Evolutionary conservation across 192 early-diverging fungal species (phyloP), one percentile per base, ranked within the genome.

Genomic region (Backusella psychrophila): DNA sequence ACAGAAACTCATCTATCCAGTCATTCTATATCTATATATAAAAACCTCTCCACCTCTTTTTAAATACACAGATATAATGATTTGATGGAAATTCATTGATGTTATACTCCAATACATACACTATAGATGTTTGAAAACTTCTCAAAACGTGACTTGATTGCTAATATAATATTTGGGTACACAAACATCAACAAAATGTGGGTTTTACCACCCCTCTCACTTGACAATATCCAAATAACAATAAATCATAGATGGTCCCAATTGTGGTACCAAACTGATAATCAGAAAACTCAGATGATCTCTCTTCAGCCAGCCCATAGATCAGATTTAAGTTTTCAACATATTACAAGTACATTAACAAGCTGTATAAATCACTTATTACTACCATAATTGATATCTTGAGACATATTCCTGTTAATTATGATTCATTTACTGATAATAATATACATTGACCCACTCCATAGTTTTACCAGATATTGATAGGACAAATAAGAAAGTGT

Each of bases 101-200:
- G 4, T 4, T 3, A 17, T 17, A 4, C 42, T 44, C 15, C 42
- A 44, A 44, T 44, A 4, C 15, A 44, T 39, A 12, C 1, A 44
- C 14, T 4, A 44, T 17, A 44, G 15, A 44, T 44, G 15, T 11
- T 19, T 17, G 15, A 44, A 44, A 44, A 44, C 42, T 5, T 17
- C 42, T 44, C 14, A 44, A 44, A 44, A 44, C 42, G 42, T 44
- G 42, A 44, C 4, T 17, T 39, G 1, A 52, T 52, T n/a, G 4
- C 19, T 19, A 52, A 52, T 52, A 44, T 17, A 44, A 44, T 17
- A 44, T 59, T 26, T 59, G 53, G 11, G 9, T 8, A 21, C 53
- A 59, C 53, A 59, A 26, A 59, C 53, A 59, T 59, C 53, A 59
- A 59, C 53, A 26, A 59, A 59, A 59, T 59, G 6, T 59, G 53